phyloP scores from a whole-genome alignment of 306 rosid species.

The Casuarina glauca region DNA sequence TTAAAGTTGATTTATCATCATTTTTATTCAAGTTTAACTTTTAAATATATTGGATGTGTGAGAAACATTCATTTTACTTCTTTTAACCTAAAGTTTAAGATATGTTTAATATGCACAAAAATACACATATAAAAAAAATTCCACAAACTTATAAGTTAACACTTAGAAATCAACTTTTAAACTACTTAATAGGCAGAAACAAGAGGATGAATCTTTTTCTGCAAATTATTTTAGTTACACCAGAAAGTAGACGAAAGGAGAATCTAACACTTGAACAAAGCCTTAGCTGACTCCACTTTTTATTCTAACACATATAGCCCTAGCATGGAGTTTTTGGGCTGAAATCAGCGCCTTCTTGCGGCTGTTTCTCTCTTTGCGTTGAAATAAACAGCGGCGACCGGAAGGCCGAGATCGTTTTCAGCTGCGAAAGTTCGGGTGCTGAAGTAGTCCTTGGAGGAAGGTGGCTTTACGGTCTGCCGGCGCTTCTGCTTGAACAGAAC shows the following conservation, averaged over 20 bases:
- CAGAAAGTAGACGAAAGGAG: neutral
- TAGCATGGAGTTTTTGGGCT: neutral
- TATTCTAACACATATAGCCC: conserved; percentile 14
- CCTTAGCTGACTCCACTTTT: conserved; percentile 18
- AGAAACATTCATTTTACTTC: no score
- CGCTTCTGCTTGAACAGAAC: conserved; percentile 67
- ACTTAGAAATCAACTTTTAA: no score
- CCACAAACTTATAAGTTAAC: no score
- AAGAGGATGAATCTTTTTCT: neutral
- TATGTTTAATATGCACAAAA: no score
- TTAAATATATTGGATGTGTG: no score
- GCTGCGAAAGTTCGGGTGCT: conserved; percentile 60
- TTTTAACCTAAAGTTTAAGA: no score
- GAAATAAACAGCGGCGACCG: conserved; percentile 91
- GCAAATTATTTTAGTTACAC: neutral
- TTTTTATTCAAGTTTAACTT: no score
- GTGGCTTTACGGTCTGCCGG: conserved; percentile 51
- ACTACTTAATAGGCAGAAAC: neutral
- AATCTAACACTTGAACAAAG: neutral
- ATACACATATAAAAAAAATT: no score
- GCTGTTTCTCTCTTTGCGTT: conserved; percentile 79
- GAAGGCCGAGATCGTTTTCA: conserved; percentile 62
- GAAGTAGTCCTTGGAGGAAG: conserved; percentile 71
- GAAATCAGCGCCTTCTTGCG: conserved; percentile 52
- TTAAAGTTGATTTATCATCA: no score